Evolutionary conservation across 768 basidiomycete species (phyloP).

Genomic region (Calocera viscosa): DNA sequence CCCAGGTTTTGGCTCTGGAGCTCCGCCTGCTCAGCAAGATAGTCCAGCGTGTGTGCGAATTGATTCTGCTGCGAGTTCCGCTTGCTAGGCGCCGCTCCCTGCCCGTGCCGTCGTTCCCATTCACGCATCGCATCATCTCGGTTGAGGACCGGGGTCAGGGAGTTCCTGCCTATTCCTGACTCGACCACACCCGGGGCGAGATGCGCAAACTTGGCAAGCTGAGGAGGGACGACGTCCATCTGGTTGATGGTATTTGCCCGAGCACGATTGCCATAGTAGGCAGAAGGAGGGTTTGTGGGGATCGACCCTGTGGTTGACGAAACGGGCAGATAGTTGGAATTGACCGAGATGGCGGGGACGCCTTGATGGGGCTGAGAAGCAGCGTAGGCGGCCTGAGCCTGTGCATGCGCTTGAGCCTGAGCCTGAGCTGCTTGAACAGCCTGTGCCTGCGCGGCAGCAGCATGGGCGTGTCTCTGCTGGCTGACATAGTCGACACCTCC

Average conservation of each 20-base stretch:
- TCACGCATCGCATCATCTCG: slow-evolving; percentile 90
- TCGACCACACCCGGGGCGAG: slow-evolving; percentile 64
- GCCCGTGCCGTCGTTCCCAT: slow-evolving; percentile 79
- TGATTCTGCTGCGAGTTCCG: slow-evolving; percentile 68
- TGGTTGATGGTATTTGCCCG: slow-evolving; percentile 87
- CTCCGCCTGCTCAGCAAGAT: slow-evolving; percentile 81
- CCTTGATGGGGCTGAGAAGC: slow-evolving; percentile 16
- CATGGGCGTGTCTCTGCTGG: slow-evolving; percentile 1
- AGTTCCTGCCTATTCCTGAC: slow-evolving; percentile 57
- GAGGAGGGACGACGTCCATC: slow-evolving; percentile 88
- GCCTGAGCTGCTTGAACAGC: slow-evolving; percentile 16
- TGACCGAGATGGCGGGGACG: slow-evolving; percentile 24
- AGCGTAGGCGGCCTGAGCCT: slow-evolving; percentile 12
- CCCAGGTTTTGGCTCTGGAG: slow-evolving; percentile 21
- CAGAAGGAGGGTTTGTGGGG: slow-evolving; percentile 36
- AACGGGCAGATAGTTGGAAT: slow-evolving; percentile 39
- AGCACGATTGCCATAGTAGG: slow-evolving; percentile 34
- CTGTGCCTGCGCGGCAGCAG: slow-evolving; percentile 18
- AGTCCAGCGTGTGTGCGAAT: slow-evolving; percentile 52
- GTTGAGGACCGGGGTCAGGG: slow-evolving; percentile 85
- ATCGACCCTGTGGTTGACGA: not conserved
- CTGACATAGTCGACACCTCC: slow-evolving; percentile 12
- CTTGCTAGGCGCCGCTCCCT: slow-evolving; percentile 21
- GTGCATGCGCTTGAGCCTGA: slow-evolving; percentile 19
- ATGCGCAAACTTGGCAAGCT: slow-evolving; percentile 75